A percentile compares a stretch with the other conserved stretches of the same genome.
phyloP scores from a whole-genome alignment of 257 asterid species.

The Solanum dulcamara region DNA sequence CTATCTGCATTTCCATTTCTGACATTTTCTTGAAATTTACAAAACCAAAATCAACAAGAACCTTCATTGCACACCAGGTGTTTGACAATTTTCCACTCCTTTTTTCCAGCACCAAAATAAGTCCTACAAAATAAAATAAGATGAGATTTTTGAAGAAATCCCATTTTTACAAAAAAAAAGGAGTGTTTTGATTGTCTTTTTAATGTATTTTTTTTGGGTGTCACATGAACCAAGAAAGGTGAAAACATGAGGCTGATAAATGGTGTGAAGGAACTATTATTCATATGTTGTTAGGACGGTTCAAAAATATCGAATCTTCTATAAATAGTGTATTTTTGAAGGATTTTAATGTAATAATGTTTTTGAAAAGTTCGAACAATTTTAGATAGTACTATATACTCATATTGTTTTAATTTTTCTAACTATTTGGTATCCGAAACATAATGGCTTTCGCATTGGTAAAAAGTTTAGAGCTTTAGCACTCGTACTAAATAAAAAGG shows the following conservation, averaged over 20 bases:
- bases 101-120: neutral
- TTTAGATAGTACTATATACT: neutral
- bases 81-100: neutral
- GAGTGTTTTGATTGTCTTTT: neutral
- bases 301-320: neutral
- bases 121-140: neutral
- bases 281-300: neutral
- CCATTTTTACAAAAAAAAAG: neutral
- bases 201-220: neutral
- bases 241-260: neutral
- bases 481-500: neutral
- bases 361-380: neutral
- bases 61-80: neutral
- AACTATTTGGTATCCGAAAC: neutral
- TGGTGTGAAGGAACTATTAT: neutral
- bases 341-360: no score
- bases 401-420: neutral
- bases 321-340: no score
- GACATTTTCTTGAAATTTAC: neutral
- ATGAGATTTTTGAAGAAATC: neutral
- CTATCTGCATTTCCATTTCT: neutral
- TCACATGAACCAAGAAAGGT: neutral
- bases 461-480: neutral
- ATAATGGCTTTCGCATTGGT: accelerated
- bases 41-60: neutral